Conservation (phyloP, 768 basidiomycete species). For the Suillus tomentosus region DNA sequence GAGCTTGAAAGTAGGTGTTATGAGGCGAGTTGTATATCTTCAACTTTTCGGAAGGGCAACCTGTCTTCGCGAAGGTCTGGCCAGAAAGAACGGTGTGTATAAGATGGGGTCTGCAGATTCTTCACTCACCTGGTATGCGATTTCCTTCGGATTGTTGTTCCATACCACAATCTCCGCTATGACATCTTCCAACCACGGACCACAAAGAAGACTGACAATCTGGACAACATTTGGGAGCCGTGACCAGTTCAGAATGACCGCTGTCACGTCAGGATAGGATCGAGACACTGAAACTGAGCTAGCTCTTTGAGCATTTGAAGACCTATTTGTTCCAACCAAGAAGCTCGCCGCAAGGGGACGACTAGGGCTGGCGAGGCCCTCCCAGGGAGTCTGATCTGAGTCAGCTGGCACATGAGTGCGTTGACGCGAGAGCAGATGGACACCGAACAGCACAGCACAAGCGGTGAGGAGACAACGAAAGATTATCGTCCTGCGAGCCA, state of each 20-base stretch:
- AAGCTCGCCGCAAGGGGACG: conserved; percentile 24
- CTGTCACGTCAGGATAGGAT: conserved; percentile 47
- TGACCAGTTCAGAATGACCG: conserved; percentile 68
- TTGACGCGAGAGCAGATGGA: background rate
- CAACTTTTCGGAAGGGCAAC: conserved; percentile 47
- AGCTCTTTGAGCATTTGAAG: background rate
- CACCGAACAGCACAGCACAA: background rate
- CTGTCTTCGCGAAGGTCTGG: conserved; percentile 44
- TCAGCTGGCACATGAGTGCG: background rate
- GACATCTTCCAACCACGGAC: conserved; percentile 43
- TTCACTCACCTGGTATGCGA: conserved; percentile 45
- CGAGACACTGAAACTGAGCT: background rate
- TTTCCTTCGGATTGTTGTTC: conserved; percentile 57
- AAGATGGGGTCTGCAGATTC: background rate
- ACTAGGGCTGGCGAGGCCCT: conserved; percentile 19
- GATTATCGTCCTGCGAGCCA: background rate
- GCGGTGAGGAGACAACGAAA: conserved; percentile 5
- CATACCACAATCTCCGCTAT: conserved; percentile 56
- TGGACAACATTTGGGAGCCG: conserved; percentile 60
- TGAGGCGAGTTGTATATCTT: conserved; percentile 56
- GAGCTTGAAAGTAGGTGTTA: conserved; percentile 63
- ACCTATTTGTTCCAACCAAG: conserved; percentile 6
- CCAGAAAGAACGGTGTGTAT: background rate
- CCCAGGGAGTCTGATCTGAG: conserved; percentile 7
- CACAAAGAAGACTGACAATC: conserved; percentile 56